Percentiles rank a stretch among this genome's conserved stretches.
These are phyloP conservation scores for Debaryomyces tyrocola DNA, from an alignment of 805 yeast genomes.

Conservation along the genomic window DNA sequence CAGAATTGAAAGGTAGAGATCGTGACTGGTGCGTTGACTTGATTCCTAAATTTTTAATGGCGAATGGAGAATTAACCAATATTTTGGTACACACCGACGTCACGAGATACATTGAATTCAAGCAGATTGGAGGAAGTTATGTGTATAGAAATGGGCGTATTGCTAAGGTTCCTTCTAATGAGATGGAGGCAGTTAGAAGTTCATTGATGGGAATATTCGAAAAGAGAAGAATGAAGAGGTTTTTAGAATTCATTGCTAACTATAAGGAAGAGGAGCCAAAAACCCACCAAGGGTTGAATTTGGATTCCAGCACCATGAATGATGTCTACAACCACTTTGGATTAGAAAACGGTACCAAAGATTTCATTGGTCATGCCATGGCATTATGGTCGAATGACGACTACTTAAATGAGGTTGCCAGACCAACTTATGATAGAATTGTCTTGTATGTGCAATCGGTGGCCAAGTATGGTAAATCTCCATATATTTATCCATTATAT, in stretches of 20 bases:
- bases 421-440: slow-evolving; percentile 87
- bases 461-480: slow-evolving; percentile 93
- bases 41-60: slow-evolving; percentile 96
- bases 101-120: slow-evolving; percentile 92
- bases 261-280: slow-evolving; percentile 76
- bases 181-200: slow-evolving; percentile 85
- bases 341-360: slow-evolving; percentile 88
- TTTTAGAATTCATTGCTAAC: slow-evolving; percentile 81
- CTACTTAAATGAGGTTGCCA: slow-evolving; percentile 82
- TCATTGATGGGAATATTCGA: slow-evolving; percentile 95
- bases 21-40: slow-evolving; percentile 98
- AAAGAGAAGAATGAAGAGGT: slow-evolving; percentile 90
- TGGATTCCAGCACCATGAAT: slow-evolving; percentile 87
- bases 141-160: slow-evolving; percentile 88
- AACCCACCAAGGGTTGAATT: slow-evolving; percentile 83
- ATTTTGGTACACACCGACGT: slow-evolving; percentile 95
- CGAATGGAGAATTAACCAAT: slow-evolving; percentile 95
- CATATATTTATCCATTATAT: slow-evolving; percentile 92
- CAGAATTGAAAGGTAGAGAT: slow-evolving; percentile 81
- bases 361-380: slow-evolving; percentile 98
- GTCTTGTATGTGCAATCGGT: slow-evolving; percentile 85
- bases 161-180: slow-evolving; percentile 93
- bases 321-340: slow-evolving; percentile 89
- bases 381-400: slow-evolving; percentile 94
- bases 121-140: slow-evolving; percentile 93